Evolutionary conservation across 139 green algal species (phyloP), one percentile per base, ranked within the genome.

Genomic region (Picochlorum costavermella): DNA sequence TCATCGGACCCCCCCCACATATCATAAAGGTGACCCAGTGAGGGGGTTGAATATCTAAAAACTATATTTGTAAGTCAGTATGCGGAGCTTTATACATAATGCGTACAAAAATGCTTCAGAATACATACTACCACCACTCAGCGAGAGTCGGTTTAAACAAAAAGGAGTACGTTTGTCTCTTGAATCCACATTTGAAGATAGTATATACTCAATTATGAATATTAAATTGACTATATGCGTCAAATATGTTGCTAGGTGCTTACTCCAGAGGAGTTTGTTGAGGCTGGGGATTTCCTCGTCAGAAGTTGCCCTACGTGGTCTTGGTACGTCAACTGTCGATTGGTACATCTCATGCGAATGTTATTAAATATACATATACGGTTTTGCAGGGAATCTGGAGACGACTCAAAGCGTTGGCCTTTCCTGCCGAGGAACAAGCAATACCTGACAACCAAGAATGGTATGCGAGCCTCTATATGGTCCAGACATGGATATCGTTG

Each of bases 211-310:
- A 9, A 40, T 40, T 40, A 40, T 40, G 33, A 23, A 26, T 53
- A 23, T 53, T 2, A 20, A 28, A 23, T 53, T 23, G 46, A 53
- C n/a, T 28, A 26, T 12, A 23, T 20, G n/a, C 2, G 16, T 53
- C 46, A 26, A 20, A 53, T 12, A 8, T 59, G 25, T 33, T 28
- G 31, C 44, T 75, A 94, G 87, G 82, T 94, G 2, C 78, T 96
- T 0, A 95, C 89, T 9, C 89, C 89, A 1, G 81, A 90, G 16
- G 86, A 96, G 57, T 96, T 95, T 63, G 76, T 94, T 6, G 43
- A 43, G 16, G 81, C 86, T 12, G 89, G 89, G 10, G 88, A 96
- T 60, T 91, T 85, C 40, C 70, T 96, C 0, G 86, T 94, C 9
- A 74, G 82, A 12, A 77, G 81, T 2, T 95, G 86, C 64, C 85